These are phyloP conservation scores for Euphrasia arctica DNA, from an alignment of 305 asterid genomes.

Conservation along the genomic window DNA sequence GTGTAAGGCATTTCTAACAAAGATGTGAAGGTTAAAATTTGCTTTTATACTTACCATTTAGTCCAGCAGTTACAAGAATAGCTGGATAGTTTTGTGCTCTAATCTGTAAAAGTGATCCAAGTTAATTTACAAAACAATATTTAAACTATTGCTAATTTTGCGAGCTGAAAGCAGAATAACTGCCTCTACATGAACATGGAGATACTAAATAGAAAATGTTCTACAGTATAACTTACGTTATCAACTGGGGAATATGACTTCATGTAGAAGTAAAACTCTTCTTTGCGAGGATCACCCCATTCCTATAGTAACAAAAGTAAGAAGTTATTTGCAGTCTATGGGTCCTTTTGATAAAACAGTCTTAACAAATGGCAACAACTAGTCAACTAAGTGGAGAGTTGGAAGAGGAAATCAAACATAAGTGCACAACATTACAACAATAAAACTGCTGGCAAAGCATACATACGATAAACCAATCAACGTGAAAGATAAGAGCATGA, in stretches of 20 bases:
- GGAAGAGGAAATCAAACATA: conserved; percentile 1
- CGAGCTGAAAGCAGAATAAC: conserved; percentile 20
- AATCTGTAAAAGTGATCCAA: conserved; percentile 44
- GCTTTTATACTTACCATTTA: conserved; percentile 62
- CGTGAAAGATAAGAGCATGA: background rate
- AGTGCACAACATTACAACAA: too few species aligned
- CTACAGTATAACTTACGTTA: conserved; percentile 49
- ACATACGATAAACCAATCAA: background rate
- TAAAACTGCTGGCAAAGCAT: background rate
- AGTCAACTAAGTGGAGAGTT: background rate
- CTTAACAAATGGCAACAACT: conserved; percentile 13
- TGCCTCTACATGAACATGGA: conserved; percentile 14
- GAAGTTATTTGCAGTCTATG: conserved; percentile 15
- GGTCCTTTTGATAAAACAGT: background rate
- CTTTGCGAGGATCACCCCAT: conserved; percentile 98
- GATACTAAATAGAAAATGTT: conserved; percentile 14
- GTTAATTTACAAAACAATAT: background rate
- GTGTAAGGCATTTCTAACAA: too few species aligned
- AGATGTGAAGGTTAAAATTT: conserved; percentile 14
- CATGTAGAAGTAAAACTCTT: conserved; percentile 85
- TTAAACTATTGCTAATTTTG: conserved; percentile 14
- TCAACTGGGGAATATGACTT: conserved; percentile 96
- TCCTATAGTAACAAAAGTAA: conserved; percentile 55
- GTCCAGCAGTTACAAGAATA: conserved; percentile 82
- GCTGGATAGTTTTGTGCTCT: conserved; percentile 76